These are phyloP conservation scores for Escallonia rubra DNA, from an alignment of 129 eudicot species.

Conservation along the genomic window DNA sequence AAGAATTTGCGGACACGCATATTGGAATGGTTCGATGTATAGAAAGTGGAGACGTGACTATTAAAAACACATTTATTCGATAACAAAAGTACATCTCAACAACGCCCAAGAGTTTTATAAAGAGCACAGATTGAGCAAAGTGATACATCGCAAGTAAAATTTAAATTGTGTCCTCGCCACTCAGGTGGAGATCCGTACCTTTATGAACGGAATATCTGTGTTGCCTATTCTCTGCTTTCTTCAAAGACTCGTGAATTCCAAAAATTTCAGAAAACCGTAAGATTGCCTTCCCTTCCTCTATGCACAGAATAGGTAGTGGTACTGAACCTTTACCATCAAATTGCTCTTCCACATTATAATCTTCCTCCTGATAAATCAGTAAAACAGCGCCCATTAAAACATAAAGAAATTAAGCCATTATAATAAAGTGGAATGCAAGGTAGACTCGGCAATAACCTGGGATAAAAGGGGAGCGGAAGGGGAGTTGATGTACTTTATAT, in stretches of 20 bases:
- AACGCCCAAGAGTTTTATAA: too few relatives aligned
- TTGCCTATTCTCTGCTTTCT: conserved; percentile 63
- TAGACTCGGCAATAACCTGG: neutral
- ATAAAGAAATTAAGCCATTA: neutral
- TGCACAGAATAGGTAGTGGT: conserved; percentile 73
- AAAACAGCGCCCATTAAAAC: neutral
- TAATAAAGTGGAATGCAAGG: neutral
- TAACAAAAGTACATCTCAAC: too few relatives aligned
- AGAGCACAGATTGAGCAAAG: too few relatives aligned
- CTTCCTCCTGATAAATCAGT: conserved; percentile 50
- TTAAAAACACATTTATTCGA: too few relatives aligned
- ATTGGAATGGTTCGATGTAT: too few relatives aligned
- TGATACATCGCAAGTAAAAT: too few relatives aligned
- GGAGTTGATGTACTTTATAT: too few relatives aligned
- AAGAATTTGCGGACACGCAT: too few relatives aligned
- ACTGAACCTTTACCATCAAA: conserved; percentile 36
- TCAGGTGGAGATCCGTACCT: conserved; percentile 32
- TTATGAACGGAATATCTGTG: conserved; percentile 52
- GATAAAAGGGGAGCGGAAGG: neutral
- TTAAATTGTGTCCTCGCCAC: too few relatives aligned
- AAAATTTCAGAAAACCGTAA: conserved; percentile 89
- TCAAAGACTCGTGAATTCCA: conserved; percentile 68
- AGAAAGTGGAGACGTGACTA: too few relatives aligned
- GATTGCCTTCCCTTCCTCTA: conserved; percentile 74
- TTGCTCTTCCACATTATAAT: conserved; percentile 33